Conservation (phyloP, 495 filamentous ascomycete genomes). For the Barbatosphaeria neglecta region DNA sequence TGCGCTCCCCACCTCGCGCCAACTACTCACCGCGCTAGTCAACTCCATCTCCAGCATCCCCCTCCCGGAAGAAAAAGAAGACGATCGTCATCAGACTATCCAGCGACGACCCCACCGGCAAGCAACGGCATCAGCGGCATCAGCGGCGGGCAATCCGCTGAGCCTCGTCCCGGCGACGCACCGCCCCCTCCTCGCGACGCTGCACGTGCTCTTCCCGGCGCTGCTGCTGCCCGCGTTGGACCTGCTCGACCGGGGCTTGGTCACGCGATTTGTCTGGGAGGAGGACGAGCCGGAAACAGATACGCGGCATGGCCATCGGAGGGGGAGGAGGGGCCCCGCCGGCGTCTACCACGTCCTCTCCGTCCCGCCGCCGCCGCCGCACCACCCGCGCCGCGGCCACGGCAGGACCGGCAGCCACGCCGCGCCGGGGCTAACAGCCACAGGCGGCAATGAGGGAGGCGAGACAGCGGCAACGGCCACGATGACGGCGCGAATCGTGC, state of each 20-base stretch:
- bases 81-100: neutral
- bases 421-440: constrained; percentile 8
- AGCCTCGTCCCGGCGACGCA: constrained; percentile 21
- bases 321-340: neutral
- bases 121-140: neutral
- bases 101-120: neutral
- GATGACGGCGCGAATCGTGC: constrained; percentile 52
- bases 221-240: constrained; percentile 66
- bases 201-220: constrained; percentile 52
- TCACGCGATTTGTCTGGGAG: constrained; percentile 27
- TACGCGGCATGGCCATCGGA: neutral
- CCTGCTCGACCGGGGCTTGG: constrained; percentile 61
- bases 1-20: constrained; percentile 23
- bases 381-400: constrained; percentile 11
- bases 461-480: neutral
- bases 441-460: neutral
- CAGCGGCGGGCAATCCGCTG: constrained; percentile 22
- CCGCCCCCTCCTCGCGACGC: constrained; percentile 40
- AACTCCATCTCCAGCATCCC: constrained; percentile 28
- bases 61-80: constrained; percentile 1
- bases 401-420: constrained; percentile 5
- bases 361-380: constrained; percentile 13
- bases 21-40: constrained; percentile 34
- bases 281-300: neutral
- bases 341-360: constrained; percentile 28